phyloP scores from a whole-genome alignment of 2,329 filamentous ascomycete species.

The Didymosphaeria variabile region DNA sequence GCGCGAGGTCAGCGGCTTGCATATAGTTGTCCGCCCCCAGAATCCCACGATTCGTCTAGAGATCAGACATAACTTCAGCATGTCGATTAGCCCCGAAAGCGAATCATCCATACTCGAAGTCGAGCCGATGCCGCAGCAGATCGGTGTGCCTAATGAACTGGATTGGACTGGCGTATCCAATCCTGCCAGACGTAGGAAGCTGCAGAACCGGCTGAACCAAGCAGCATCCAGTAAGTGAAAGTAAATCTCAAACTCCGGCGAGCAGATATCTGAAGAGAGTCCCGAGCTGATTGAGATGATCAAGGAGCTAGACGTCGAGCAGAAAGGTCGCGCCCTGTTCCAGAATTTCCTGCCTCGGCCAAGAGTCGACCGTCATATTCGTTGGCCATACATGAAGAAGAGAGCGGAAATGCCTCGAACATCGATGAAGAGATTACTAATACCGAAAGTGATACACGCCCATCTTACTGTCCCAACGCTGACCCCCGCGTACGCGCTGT shows the following conservation, averaged over 20 bases:
- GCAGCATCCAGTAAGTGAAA: constrained; percentile 7
- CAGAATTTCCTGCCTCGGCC: not conserved
- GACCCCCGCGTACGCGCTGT: constrained; percentile 21
- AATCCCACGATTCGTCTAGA: not conserved
- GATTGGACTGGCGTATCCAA: constrained; percentile 32
- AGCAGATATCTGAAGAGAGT: not conserved
- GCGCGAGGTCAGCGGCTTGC: constrained; percentile 1
- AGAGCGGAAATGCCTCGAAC: not conserved
- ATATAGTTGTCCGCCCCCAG: not conserved
- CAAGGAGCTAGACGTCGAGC: constrained; percentile 6
- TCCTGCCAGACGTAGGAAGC: constrained; percentile 24
- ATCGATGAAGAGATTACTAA: not conserved
- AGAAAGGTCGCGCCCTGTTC: not conserved
- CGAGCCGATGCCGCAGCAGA: constrained; percentile 7
- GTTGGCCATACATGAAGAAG: not conserved
- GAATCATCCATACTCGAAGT: not conserved
- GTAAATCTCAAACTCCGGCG: not conserved
- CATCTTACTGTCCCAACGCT: not conserved
- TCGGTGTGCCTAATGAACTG: not conserved
- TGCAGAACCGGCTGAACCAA: constrained; percentile 34
- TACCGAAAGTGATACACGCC: not conserved
- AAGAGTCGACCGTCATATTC: constrained; percentile 1
- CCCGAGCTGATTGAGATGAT: not conserved
- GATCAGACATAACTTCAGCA: not conserved
- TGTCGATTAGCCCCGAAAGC: not conserved